Evolutionary conservation across 805 yeast species (phyloP), one percentile per base, ranked within the genome.

Genomic region (Spathaspora gorwiae): DNA sequence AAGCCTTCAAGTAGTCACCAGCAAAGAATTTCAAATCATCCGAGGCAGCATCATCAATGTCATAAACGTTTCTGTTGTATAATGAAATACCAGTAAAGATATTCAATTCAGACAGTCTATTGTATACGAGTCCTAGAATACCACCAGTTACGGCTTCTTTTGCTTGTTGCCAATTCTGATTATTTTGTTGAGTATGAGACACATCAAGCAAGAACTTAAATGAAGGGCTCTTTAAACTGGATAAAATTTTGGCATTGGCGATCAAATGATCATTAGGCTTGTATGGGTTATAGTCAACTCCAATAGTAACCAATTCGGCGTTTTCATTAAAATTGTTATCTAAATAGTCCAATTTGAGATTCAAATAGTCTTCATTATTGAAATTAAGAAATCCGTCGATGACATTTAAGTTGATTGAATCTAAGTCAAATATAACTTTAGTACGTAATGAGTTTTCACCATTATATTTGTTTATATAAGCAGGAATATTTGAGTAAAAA

Each of bases 61-160:
- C 75, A 37, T 75, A 65, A 13, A 85, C 61, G 5, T 80, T 73
- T 51, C 94, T 72, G 57, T 78, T 78, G 2, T 74, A 68, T 12
- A 83, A 66, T 14, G 83, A 76, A n/a, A 85, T 53, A 6, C 95
- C 96, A 11, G 70, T 56, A 27, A 68, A 51, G 11, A 57, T 35
- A 26, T 56, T 44, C 41, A 75, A 51, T 6, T 64, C 62, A 6
- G 55, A 54, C 2, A 47, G 46, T 33, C 51, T 52, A 47, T 46
- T 50, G 40, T 67, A 66, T 57, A 73, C 67, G 50, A 73, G 64
- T 37, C 87, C 89, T n/a, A 78, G 58, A 27, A 62, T 53, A 9
- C 79, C 79, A 15, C 80, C 78, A 8, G 72, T 64, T 9, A 73
- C 57, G 37, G 84, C 82, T 46, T 80, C 80, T 31, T 81, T 77